Evolutionary conservation across 2,329 filamentous ascomycete genomes (phyloP), one percentile per base, ranked within the genome.

Genomic region (Fusarium metavorans): DNA sequence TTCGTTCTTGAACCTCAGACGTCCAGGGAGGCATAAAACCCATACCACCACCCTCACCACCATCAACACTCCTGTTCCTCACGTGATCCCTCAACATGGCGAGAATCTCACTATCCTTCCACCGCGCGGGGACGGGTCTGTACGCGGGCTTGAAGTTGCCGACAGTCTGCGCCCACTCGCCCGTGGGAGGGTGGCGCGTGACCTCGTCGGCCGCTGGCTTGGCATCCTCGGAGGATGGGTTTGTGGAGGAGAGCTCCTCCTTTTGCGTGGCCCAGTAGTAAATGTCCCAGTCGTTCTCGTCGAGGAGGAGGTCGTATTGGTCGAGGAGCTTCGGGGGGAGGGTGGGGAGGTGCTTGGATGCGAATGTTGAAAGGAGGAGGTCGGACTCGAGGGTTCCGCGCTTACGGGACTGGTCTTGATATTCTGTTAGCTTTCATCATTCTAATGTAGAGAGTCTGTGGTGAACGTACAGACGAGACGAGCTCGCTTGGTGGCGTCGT

Each of bases 271-370:
- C 95, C 97, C 97, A 99, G 88, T 99, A 99, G 88, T 99, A 99
- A 72, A 99, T 98, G 83, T 99, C 97, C 97, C 97, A 99, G 86
- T 99, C 97, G 84, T 99, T 99, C 86, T 99, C 97, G 84, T 99
- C 97, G 66, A 99, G 91, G 87, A 99, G 97, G 32, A 89, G 87
- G 83, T 98, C 96, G 86, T 97, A 98, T 84, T 97, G 91, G 78
- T 90, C 84, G 77, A 98, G 91, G 81, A 97, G 93, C 60, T 87
- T 84, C 7, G 87, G 83, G 1, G 89, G 90, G 94, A 99, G 97
- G 71, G 85, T 86, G 50, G 88, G 86, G 25, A 99, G 92, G 84
- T 97, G 89, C 64, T 88, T 87, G 76, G 96, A 91, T 74, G 97
- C 97, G 82, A 99, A 99, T 76, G 97, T 99, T 70, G 95, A 98